Evolutionary conservation across 1,139 yeast genomes (phyloP).

Genomic region (Yamadazyma atmosphaerica): DNA sequence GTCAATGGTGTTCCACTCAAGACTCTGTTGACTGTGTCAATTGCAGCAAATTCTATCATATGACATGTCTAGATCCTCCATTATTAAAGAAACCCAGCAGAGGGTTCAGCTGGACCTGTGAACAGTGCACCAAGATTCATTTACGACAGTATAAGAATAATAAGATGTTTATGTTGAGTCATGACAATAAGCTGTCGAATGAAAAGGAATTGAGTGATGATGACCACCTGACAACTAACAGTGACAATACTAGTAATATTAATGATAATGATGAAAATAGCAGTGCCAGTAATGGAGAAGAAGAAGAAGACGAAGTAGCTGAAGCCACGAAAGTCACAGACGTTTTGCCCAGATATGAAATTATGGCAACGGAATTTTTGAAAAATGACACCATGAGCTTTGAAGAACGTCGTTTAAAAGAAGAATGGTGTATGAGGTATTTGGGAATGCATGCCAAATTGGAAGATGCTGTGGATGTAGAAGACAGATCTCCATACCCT

Average conservation of each 20-base stretch:
- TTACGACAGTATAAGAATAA: constrained; percentile 29
- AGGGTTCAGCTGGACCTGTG: constrained; percentile 95
- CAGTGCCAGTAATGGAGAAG: constrained; percentile 1
- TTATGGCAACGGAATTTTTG: constrained; percentile 55
- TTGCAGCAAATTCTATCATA: constrained; percentile 70
- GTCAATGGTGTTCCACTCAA: constrained; percentile 76
- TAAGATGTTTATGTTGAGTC: constrained; percentile 41
- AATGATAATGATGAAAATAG: background rate
- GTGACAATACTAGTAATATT: background rate
- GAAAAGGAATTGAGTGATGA: constrained; percentile 20
- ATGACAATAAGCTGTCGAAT: constrained; percentile 45
- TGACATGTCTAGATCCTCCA: constrained; percentile 88
- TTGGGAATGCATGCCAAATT: constrained; percentile 74
- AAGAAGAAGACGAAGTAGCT: constrained; percentile 4
- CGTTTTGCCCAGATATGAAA: constrained; percentile 57
- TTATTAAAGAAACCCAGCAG: constrained; percentile 74
- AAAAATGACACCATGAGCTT: constrained; percentile 45
- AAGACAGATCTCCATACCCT: constrained; percentile 77
- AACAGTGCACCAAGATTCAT: constrained; percentile 59
- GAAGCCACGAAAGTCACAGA: constrained; percentile 5
- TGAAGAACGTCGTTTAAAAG: constrained; percentile 49
- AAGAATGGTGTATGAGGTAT: constrained; percentile 83
- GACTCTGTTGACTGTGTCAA: constrained; percentile 85
- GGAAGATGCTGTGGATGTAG: constrained; percentile 78
- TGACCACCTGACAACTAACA: background rate